These are phyloP conservation scores for Globisporangium middletonii DNA, from an alignment of 352 stramenopile species.

Conservation along the genomic window DNA sequence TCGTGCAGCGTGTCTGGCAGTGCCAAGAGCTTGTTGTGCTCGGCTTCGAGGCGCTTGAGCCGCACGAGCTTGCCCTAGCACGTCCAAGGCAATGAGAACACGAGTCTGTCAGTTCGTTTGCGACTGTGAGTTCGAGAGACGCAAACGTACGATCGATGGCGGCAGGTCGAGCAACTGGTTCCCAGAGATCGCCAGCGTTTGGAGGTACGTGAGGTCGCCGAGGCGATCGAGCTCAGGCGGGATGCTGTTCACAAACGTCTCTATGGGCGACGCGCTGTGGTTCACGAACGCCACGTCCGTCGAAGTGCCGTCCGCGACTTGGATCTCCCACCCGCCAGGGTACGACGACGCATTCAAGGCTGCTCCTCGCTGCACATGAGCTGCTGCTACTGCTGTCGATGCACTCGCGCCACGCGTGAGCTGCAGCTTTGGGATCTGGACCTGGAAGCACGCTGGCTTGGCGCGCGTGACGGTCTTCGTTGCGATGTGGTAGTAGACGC, in stretches of 20 bases:
- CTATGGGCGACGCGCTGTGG: conserved; percentile 24
- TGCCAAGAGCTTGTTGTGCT: conserved; percentile 61
- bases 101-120: no score
- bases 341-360: conserved; percentile 12
- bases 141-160: conserved; percentile 39
- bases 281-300: conserved; percentile 46
- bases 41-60: conserved; percentile 51
- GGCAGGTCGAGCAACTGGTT: conserved; percentile 64
- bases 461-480: conserved; percentile 45
- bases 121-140: no score
- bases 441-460: conserved; percentile 50
- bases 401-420: not conserved
- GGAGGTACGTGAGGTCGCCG: conserved; percentile 35
- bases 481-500: conserved; percentile 48
- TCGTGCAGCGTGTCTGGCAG: conserved; percentile 53
- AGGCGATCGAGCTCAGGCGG: conserved; percentile 49
- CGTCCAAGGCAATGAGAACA: not conserved
- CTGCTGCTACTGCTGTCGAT: not conserved
- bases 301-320: conserved; percentile 20
- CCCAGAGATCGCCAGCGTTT: conserved; percentile 36
- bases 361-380: not conserved
- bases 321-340: conserved; percentile 47
- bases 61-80: conserved; percentile 45
- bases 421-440: conserved; percentile 33
- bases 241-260: conserved; percentile 23